A percentile compares a stretch with the other conserved stretches of the same genome.
Conservation (phyloP, 768 basidiomycete genomes). For the Favolaschia claudopus region DNA sequence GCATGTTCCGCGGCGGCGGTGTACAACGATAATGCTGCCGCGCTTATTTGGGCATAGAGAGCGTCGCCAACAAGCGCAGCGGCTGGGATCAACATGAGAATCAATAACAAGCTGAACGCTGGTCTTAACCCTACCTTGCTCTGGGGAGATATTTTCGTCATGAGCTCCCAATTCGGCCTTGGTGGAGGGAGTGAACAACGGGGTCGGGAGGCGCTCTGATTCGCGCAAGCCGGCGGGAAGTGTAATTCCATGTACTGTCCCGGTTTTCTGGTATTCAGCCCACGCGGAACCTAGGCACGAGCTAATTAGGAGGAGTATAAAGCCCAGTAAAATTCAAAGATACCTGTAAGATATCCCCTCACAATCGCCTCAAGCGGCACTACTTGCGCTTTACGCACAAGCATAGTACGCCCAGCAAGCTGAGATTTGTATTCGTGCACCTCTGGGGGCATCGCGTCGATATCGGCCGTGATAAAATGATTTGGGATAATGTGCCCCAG, state of each 20-base stretch:
- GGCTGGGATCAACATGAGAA: too few species aligned
- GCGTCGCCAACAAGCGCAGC: conserved; percentile 70
- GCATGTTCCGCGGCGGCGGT: conserved; percentile 79
- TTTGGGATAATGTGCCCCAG: conserved; percentile 83
- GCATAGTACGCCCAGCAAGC: conserved; percentile 87
- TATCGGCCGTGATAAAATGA: conserved; percentile 82
- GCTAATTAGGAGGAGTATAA: background rate
- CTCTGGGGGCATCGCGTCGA: conserved; percentile 85
- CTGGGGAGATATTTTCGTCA: conserved; percentile 95
- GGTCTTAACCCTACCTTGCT: conserved; percentile 67
- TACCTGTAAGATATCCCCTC: conserved; percentile 95
- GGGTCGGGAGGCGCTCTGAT: conserved; percentile 80
- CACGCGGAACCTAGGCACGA: conserved; percentile 84
- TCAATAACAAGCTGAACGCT: too few species aligned
- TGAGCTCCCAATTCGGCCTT: conserved; percentile 95
- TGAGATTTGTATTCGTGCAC: conserved; percentile 77
- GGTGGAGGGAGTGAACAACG: conserved; percentile 95
- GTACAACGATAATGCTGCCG: conserved; percentile 70
- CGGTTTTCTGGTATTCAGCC: conserved; percentile 88
- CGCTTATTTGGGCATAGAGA: conserved; percentile 67
- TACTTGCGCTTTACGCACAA: conserved; percentile 88
- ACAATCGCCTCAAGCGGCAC: conserved; percentile 96
- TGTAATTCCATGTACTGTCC: conserved; percentile 87
- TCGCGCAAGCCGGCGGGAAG: conserved; percentile 83
- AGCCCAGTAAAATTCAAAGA: background rate